Evolutionary conservation across 2,329 filamentous ascomycete species (phyloP), one percentile per base, ranked within the genome.

Genomic region (Boeremia exigua): DNA sequence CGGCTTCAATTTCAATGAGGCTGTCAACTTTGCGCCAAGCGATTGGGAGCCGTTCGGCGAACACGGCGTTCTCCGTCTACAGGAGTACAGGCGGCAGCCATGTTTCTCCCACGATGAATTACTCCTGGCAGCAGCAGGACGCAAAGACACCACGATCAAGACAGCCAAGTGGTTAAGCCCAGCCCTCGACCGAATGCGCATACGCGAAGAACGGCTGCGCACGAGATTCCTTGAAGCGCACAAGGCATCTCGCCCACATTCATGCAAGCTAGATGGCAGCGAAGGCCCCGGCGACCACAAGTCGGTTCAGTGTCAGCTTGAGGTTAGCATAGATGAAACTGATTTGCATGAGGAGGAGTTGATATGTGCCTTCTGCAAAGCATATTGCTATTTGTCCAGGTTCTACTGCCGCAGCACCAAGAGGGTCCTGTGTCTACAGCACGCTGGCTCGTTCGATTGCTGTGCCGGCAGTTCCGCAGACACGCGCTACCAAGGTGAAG

Each of bases 101-200:
- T 98, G 95, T 74, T 99, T 99, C 74, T 98, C 94, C 0, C 95
- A 99, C 63, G 95, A 99, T 67, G 95, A 99, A 74, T 79, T 99
- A 19, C 81, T 99, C 3, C 88, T 96, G 79, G 97, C 94, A 2
- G 95, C 95, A 7, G 92, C 93, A 6, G 87, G 91, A 62, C 89
- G 71, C 86, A 66, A 80, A 40, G 88, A 92, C 63, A 84, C 87
- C 2, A 87, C 86, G 0, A 98, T 99, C 53, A 90, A 91, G 65
- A 97, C 92, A 2, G 92, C 95, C 1, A 96, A 95, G 76, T 99
- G 95, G 95, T 82, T 99, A 14, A 90, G 89, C 2, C 94, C 94
- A 0, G 95, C 95, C 1, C 78, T 99, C 19, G 86, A 91, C 47
- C 86, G 90, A 43, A 90, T 96, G 69, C 86, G 86, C 62, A 84